Base-by-base conservation (phyloP, 2,329 filamentous ascomycete species). In the Hypoxylon sp. region DNA sequence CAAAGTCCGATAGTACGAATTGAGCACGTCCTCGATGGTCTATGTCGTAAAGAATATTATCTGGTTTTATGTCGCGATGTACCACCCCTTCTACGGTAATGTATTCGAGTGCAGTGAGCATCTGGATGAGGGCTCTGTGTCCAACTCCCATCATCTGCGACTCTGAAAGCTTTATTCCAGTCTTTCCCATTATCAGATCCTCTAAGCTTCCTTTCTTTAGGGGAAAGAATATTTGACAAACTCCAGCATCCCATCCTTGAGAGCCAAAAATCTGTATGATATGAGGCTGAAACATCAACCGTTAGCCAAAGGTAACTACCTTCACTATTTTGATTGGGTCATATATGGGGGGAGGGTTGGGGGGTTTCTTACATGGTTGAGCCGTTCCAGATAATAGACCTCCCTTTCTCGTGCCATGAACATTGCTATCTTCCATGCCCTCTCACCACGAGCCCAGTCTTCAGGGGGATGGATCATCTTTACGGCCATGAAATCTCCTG, bases 61-160 rank as follows among this genome's bases (percentile, higher is more conserved):
- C 67, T 24, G 67, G 67, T 31, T 72, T 72, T 8, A 72, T 10
- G 6, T 72, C 70, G 1, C 70, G 70, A 52, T 72, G 70, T 50
- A 70, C 55, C 11, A 72, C 1, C 11, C 42, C 47, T 1, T 42
- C 0, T 9, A 2, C 9, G 1, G 33, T 57, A 4, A 72, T 56
- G 33, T 63, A 70, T 24, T 72, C 67, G 24, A 72, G 60, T 8
- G 61, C 67, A 1, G 53, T 48, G 14, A 72, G 51, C 29, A 59
- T 64, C 19, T 72, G 63, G 6, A 64, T 1, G 3, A 69, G 39
- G 0, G 52, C 55, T 2, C 10, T 3, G 3, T 56, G 22, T 6
- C 33, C 55, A 29, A 48, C n/a, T 3, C 29, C 24, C n/a, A 24
- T 29, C 17, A 2, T 19, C 8, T 50, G 9, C 14, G 4, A 14